phyloP scores from a whole-genome alignment of 2,329 filamentous ascomycete genomes.

The Monilinia polystroma region DNA sequence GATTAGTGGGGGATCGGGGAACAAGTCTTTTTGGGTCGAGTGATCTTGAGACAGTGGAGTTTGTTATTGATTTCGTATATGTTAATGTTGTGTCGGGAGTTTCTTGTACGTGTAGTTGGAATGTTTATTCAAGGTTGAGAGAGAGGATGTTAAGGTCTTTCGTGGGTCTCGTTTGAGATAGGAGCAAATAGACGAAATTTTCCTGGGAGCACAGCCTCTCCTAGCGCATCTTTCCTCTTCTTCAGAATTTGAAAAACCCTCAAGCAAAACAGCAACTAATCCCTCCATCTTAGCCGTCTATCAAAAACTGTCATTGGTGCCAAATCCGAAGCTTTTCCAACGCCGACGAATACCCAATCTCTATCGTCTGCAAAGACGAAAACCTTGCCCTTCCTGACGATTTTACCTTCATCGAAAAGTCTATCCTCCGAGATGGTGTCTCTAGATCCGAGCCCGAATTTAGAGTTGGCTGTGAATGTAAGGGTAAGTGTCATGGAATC shows the following conservation, averaged over 20 bases:
- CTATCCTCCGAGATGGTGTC: slow-evolving; percentile 60
- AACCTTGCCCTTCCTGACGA: slow-evolving; percentile 54
- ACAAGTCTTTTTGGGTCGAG: not conserved
- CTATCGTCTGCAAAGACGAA: slow-evolving; percentile 64
- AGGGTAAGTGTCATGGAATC: slow-evolving; percentile 62
- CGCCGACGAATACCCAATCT: slow-evolving; percentile 53
- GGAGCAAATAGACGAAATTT: not conserved
- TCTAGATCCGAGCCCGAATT: slow-evolving; percentile 59
- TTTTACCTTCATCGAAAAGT: slow-evolving; percentile 68
- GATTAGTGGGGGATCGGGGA: not conserved
- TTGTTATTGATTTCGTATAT: not conserved
- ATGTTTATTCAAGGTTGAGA: not conserved
- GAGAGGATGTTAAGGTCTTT: not conserved
- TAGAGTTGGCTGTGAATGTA: slow-evolving; percentile 68
- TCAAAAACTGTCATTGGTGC: slow-evolving; percentile 42
- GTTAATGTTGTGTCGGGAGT: not conserved
- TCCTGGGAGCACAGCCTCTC: not conserved
- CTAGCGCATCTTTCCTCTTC: not conserved
- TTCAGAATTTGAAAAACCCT: too few relatives aligned
- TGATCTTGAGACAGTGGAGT: not conserved
- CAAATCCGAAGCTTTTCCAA: slow-evolving; percentile 57
- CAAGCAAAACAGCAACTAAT: not conserved
- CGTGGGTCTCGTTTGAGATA: not conserved
- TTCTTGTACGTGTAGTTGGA: not conserved
- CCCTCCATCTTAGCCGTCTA: slow-evolving; percentile 13